Evolutionary conservation across 129 eudicot species (phyloP), one percentile per base, ranked within the genome.

Genomic region (Escallonia rubra): DNA sequence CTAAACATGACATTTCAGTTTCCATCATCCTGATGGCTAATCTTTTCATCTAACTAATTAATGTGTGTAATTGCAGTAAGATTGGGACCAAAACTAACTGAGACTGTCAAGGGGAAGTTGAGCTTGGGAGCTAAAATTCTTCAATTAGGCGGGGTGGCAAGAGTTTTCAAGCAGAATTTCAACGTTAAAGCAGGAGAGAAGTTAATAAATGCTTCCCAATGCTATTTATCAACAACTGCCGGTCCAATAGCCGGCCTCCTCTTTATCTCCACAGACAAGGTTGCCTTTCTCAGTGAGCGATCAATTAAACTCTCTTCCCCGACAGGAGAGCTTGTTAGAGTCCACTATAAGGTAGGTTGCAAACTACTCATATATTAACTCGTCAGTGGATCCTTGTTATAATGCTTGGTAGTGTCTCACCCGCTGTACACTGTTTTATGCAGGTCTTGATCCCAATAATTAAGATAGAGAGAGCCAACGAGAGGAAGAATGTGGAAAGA

Each of bases 111-210:
- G 58, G 59, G 67, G 14, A 70, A 60, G 47, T 40, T 70, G 67
- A 60, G 67, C 51, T 48, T 55, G 62, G 74, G 74, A 6, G 66
- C 67, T 4, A 69, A 69, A 23, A 69, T 69, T 23, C 55, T 66
- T 39, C 59, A 61, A 61, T 34, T 12, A 3, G 65, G 65, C 8
- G 65, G 65, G 7, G 47, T 61, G 6, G 47, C 16, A 39, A 61
- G 41, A 14, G 14, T 61, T 39, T 61, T 61, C 65, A 61, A 61
- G 15, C 46, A 61, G 47, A 40, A 61, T 41, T 64, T 64, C 48
- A 61, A 48, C 16, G 45, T 61, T 40, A 41, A 5, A 45, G 15
- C 41, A 61, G 65, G 65, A 41, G 65, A 61, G 48, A 61, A 61
- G 45, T 11, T 61, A 48, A 9, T 61, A 12, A 61, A 61, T 47